phyloP scores from a whole-genome alignment of 2,329 filamentous ascomycete species.

The Alternaria arbusti region DNA sequence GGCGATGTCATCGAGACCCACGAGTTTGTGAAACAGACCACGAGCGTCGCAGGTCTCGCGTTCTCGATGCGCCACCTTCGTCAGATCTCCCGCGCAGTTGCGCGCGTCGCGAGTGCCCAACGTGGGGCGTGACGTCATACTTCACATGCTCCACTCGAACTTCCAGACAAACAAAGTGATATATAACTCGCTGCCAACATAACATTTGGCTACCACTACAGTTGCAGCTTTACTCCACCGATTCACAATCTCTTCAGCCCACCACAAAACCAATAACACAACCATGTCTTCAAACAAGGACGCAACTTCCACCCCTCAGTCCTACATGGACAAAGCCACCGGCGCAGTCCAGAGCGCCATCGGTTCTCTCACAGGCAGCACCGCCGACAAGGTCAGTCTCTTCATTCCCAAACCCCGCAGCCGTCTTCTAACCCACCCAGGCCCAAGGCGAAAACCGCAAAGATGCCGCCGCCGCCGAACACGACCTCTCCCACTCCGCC shows the following conservation, averaged over 20 bases:
- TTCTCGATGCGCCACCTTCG: conserved; percentile 9
- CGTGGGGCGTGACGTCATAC: conserved; percentile 18
- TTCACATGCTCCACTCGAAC: conserved; percentile 7
- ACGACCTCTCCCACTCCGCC: conserved; percentile 76
- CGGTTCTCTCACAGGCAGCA: conserved; percentile 75
- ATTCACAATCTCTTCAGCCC: neutral
- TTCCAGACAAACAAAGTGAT: neutral
- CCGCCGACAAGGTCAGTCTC: conserved; percentile 64
- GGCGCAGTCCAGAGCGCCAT: conserved; percentile 75
- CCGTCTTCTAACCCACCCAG: conserved; percentile 42
- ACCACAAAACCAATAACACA: conserved; percentile 9
- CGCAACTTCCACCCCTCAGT: conserved; percentile 77
- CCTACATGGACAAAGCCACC: conserved; percentile 67
- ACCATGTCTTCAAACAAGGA: conserved; percentile 57
- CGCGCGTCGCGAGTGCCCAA: conserved; percentile 1
- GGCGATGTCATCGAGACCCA: neutral
- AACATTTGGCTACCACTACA: neutral
- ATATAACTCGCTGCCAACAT: neutral
- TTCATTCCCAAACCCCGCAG: no score
- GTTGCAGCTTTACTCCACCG: neutral
- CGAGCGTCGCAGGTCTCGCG: neutral
- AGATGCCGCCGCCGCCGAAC: conserved; percentile 68
- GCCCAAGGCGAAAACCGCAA: conserved; percentile 69
- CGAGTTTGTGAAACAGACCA: neutral
- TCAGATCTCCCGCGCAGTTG: conserved; percentile 9